These are phyloP conservation scores for Trichosanthes truncata DNA, from an alignment of 306 rosid genomes.

Conservation along the genomic window DNA sequence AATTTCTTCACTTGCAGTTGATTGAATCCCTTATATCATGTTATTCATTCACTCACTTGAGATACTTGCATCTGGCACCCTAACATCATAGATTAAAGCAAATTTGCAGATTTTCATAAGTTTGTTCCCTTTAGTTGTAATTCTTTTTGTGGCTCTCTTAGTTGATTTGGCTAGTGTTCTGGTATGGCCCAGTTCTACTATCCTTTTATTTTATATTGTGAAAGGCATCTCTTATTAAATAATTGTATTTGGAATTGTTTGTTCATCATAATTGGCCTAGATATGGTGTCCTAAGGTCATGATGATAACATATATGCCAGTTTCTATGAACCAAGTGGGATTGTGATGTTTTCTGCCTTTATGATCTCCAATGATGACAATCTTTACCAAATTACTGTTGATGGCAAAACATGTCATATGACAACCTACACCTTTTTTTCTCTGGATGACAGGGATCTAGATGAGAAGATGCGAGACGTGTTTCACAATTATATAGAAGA, in stretches of 20 bases:
- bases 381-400: neutral
- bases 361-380: neutral
- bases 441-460: conserved; percentile 54
- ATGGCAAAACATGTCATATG: neutral
- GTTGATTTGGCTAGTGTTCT: neutral
- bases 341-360: neutral
- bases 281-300: neutral
- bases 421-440: neutral
- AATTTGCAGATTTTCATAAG: neutral
- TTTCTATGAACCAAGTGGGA: neutral
- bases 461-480: conserved; percentile 66
- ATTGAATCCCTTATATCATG: neutral
- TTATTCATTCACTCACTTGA: neutral
- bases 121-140: neutral
- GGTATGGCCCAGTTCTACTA: neutral
- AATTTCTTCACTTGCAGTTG: neutral
- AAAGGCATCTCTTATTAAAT: neutral
- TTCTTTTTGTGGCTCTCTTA: neutral
- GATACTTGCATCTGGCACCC: neutral
- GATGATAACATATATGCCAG: neutral
- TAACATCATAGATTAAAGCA: neutral
- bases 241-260: too few relatives aligned
- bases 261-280: neutral
- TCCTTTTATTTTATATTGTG: neutral
- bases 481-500: conserved; percentile 74